Percentiles rank a stretch among this genome's conserved stretches.
phyloP scores from a whole-genome alignment of 768 basidiomycete genomes.

The Lentinula boryana region DNA sequence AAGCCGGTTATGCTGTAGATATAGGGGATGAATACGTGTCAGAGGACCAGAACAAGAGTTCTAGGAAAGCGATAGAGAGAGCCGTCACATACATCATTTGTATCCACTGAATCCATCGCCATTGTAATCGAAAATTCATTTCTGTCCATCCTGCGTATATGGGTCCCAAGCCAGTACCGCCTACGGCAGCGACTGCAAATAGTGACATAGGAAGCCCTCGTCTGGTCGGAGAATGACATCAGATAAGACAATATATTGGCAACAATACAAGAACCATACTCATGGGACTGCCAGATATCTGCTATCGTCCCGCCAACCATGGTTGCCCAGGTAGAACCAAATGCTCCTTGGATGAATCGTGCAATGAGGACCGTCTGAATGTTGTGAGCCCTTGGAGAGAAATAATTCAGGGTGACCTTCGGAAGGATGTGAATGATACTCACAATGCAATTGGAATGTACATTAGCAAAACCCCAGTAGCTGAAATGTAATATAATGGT shows the following conservation, averaged over 20 bases:
- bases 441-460: conserved; percentile 44
- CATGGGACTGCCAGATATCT: conserved; percentile 59
- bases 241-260: background rate
- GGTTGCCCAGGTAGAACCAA: conserved; percentile 64
- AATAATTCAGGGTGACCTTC: background rate
- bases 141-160: conserved; percentile 64
- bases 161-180: conserved; percentile 60
- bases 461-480: conserved; percentile 42
- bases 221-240: conserved; percentile 24
- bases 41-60: background rate
- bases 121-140: conserved; percentile 47
- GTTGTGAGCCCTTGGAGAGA: conserved; percentile 31
- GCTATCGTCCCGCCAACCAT: conserved; percentile 74
- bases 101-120: conserved; percentile 87
- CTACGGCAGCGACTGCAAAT: conserved; percentile 57
- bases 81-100: conserved; percentile 47
- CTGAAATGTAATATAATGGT: conserved; percentile 50
- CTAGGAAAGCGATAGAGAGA: conserved; percentile 1
- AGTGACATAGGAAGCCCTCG: conserved; percentile 76
- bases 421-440: conserved; percentile 10
- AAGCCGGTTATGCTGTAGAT: conserved; percentile 40
- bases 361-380: conserved; percentile 60
- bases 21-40: background rate
- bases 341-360: conserved; percentile 60
- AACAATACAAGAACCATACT: conserved; percentile 33